Base-by-base conservation (phyloP, 1,139 yeast species). In the Debaryomyces sp. region DNA sequence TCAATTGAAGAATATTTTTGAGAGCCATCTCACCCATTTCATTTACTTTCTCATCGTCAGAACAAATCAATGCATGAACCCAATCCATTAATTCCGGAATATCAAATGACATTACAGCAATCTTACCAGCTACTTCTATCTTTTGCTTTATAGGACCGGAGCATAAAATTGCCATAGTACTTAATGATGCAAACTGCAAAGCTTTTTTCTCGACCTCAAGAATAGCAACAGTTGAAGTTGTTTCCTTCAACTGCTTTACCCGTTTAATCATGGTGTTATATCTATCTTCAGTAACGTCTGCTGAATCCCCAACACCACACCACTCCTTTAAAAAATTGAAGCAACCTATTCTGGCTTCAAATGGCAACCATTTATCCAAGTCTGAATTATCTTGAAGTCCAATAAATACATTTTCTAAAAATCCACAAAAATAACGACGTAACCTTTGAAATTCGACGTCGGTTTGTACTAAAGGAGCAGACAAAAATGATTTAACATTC, bases 281-380 rank as follows among this genome's bases (percentile, higher is more conserved):
- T 43, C 97, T 73, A 36, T 86, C 89, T 37, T 82, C 82, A 5
- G 90, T 80, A 4, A 85, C 62, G 1, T 75, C 69, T 21, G 81
- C 75, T 32, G 82, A 75, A 45, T 81, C 86, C 1, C 98, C 98
- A 51, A 82, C 84, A 0, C 96, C 96, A 66, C 97, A 90, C 99
- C 99, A 95, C 61, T 89, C 96, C 55, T 88, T 91, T 52, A 94
- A 72, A 60, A 82, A 86, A 43, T 85, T 82, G 67, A 90, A 91
- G 56, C 95, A 87, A 0, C 91, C 87, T 23, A 89, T 84, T 50
- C 97, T 75, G 8, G 94, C 95, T 58, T 87, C 92, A 63, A 91
- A 91, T 1, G 96, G 94, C 22, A 92, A 71, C 82, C 94, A 83
- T 42, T 73, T 73, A 41, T 70, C 61, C 44, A 72, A 54, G 21